Percentiles rank a stretch among this genome's conserved stretches.
Conservation (phyloP, 331 rosid genomes). For the Arachis monticola region DNA sequence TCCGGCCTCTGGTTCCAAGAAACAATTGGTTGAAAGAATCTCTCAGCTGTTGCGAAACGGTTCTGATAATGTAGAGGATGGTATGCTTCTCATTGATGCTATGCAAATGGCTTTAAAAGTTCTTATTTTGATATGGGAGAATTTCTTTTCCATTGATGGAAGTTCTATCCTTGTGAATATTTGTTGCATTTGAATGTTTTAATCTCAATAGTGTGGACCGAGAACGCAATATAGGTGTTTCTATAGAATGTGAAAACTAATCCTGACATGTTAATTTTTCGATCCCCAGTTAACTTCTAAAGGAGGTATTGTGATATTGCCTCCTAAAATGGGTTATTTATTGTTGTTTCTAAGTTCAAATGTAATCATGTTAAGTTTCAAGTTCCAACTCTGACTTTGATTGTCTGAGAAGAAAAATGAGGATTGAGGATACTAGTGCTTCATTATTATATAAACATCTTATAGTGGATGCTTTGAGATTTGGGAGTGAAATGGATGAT, state of each 20-base stretch:
- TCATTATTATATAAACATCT: background rate
- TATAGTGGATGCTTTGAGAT: background rate
- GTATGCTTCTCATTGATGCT: constrained; percentile 38
- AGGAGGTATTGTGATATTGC: background rate
- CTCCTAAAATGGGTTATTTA: background rate
- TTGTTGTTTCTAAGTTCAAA: constrained; percentile 5
- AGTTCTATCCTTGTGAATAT: background rate
- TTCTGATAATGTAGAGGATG: constrained; percentile 31
- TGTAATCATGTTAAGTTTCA: constrained; percentile 3
- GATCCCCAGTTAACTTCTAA: background rate
- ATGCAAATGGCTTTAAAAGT: background rate
- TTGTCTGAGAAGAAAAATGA: background rate
- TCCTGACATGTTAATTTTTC: background rate
- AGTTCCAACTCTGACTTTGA: background rate
- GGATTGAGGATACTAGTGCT: background rate
- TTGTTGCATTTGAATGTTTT: background rate
- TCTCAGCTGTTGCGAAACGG: background rate
- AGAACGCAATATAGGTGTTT: background rate
- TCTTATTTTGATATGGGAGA: background rate
- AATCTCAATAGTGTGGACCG: background rate
- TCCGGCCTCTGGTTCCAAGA: background rate
- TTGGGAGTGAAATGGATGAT: constrained; percentile 7
- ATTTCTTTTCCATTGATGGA: background rate
- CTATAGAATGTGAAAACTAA: background rate
- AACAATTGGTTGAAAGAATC: background rate